Conservation (phyloP, 2,329 filamentous ascomycete species). For the Fusarium succisae region DNA sequence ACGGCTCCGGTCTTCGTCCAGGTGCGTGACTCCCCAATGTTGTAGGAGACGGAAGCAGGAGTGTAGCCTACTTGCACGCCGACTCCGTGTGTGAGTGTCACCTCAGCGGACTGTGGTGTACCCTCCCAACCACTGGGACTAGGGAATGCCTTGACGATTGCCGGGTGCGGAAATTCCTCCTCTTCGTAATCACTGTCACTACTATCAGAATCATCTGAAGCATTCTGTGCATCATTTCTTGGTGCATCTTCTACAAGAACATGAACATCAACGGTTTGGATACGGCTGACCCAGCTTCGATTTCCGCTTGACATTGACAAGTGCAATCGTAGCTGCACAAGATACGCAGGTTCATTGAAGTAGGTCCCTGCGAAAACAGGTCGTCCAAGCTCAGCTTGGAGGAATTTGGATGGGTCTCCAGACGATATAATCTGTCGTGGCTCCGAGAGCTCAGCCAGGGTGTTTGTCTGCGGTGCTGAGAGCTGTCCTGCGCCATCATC, state of each 20-base stretch:
- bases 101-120: not conserved
- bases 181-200: not conserved
- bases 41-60: not conserved
- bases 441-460: not conserved
- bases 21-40: not conserved
- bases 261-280: not conserved
- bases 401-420: not conserved
- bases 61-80: not conserved
- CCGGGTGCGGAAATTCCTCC: not conserved
- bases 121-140: not conserved
- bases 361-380: not conserved
- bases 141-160: not conserved
- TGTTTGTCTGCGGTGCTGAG: not conserved
- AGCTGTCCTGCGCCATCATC: not conserved
- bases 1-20: not conserved
- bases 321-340: not conserved
- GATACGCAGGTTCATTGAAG: not conserved
- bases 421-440: not conserved
- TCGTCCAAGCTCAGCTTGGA: not conserved
- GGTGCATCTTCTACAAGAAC: not conserved
- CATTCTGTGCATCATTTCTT: not conserved
- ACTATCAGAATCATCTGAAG: not conserved
- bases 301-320: not conserved
- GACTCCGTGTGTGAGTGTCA: not conserved
- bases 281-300: not conserved